These are phyloP conservation scores for Globisporangium orthogonon DNA, from an alignment of 352 stramenopile genomes.

Conservation along the genomic window DNA sequence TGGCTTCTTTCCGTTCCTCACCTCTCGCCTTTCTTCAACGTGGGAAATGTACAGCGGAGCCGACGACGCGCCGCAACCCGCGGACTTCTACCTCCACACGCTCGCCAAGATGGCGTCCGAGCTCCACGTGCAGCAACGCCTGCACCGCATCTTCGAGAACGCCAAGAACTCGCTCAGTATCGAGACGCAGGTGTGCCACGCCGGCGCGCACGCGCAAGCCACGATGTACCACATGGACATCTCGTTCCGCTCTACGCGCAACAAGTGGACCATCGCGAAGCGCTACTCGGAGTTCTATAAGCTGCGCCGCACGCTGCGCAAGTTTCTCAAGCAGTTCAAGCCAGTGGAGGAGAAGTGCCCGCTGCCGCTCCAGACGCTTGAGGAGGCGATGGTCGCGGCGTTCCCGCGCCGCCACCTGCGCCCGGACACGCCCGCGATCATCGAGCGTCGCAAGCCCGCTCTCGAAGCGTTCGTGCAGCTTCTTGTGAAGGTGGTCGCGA, in stretches of 20 bases:
- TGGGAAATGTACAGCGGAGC: neutral
- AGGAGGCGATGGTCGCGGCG: slow-evolving; percentile 35
- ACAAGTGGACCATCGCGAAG: slow-evolving; percentile 85
- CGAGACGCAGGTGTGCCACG: slow-evolving; percentile 62
- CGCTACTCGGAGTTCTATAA: slow-evolving; percentile 85
- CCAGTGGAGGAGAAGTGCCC: slow-evolving; percentile 14
- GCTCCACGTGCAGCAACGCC: slow-evolving; percentile 52
- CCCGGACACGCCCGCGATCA: slow-evolving; percentile 64
- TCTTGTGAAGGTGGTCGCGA: slow-evolving; percentile 76
- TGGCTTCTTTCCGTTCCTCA: neutral
- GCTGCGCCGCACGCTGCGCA: slow-evolving; percentile 49
- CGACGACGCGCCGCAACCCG: neutral
- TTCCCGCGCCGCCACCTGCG: slow-evolving; percentile 77
- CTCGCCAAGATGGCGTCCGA: slow-evolving; percentile 33
- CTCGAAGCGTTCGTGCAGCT: slow-evolving; percentile 78
- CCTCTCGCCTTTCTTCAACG: neutral
- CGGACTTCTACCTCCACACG: neutral
- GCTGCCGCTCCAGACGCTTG: slow-evolving; percentile 40
- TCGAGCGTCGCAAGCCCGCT: slow-evolving; percentile 54
- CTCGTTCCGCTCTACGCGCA: slow-evolving; percentile 74
- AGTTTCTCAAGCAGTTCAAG: slow-evolving; percentile 69
- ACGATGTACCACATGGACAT: slow-evolving; percentile 88
- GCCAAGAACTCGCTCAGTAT: slow-evolving; percentile 78
- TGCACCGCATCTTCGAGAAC: slow-evolving; percentile 71
- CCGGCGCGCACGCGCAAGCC: slow-evolving; percentile 37